Percentiles rank a stretch among this genome's conserved stretches.
Conservation (phyloP, 139 green algal species). For the Chlorella sp. region DNA sequence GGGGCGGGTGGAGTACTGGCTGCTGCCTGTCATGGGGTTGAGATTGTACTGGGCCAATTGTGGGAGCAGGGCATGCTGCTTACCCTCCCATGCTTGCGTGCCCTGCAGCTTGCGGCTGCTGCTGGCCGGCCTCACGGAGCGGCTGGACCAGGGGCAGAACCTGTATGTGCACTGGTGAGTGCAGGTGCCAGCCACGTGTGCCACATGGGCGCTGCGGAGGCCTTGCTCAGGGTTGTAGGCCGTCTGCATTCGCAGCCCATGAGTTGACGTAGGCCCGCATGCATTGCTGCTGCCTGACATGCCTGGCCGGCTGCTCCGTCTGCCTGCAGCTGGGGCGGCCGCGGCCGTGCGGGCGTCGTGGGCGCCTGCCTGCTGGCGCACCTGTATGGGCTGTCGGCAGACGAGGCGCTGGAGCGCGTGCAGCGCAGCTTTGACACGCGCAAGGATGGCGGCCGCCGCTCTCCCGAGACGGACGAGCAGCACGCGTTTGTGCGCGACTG, state of each 20-base stretch:
- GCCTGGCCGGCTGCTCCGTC: neutral
- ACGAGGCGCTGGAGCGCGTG: constrained; percentile 67
- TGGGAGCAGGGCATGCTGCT: neutral
- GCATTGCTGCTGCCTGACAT: neutral
- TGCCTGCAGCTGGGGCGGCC: constrained; percentile 72
- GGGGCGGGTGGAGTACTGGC: neutral
- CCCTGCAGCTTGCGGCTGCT: constrained; percentile 42
- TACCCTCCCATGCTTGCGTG: neutral
- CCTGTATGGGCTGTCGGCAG: constrained; percentile 64
- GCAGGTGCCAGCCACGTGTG: neutral
- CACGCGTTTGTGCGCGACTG: constrained; percentile 60
- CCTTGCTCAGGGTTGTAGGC: neutral
- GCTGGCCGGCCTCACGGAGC: constrained; percentile 50
- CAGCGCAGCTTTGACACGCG: constrained; percentile 77
- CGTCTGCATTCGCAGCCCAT: neutral
- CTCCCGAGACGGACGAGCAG: constrained; percentile 78
- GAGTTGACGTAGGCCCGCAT: neutral
- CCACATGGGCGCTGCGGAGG: neutral
- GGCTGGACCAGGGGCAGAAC: constrained; percentile 59
- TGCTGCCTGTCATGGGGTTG: neutral
- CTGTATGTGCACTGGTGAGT: constrained; percentile 83
- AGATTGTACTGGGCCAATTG: neutral
- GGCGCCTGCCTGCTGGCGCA: constrained; percentile 75
- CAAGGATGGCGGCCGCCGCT: constrained; percentile 52
- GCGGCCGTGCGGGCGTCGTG: constrained; percentile 79